A percentile compares a stretch with the other conserved stretches of the same genome.
Conservation (phyloP, 2,329 filamentous ascomycete species). For the Sphaceloma murrayae region DNA sequence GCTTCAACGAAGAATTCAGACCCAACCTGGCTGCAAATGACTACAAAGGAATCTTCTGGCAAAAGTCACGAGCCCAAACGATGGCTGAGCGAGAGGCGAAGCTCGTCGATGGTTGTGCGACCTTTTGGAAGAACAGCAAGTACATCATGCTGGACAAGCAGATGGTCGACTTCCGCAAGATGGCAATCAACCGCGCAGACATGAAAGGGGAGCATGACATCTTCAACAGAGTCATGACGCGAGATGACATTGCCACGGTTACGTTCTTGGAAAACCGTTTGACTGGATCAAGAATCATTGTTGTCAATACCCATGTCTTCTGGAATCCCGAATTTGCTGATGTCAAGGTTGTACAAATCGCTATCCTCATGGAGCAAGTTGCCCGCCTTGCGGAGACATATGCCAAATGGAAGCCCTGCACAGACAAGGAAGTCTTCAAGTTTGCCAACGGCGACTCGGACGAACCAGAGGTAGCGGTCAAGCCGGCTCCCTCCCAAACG, state of each 20-base stretch:
- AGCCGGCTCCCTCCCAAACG: constrained; percentile 71
- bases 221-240: constrained; percentile 96
- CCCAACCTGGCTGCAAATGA: constrained; percentile 76
- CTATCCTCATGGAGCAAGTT: constrained; percentile 87
- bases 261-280: constrained; percentile 85
- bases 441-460: constrained; percentile 39
- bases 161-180: constrained; percentile 80
- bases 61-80: constrained; percentile 79
- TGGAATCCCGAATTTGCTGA: constrained; percentile 89
- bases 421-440: constrained; percentile 57
- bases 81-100: constrained; percentile 85
- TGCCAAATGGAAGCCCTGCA: constrained; percentile 65
- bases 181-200: constrained; percentile 87
- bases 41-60: constrained; percentile 91
- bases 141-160: constrained; percentile 92
- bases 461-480: constrained; percentile 41
- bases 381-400: constrained; percentile 80
- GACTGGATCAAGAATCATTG: constrained; percentile 83
- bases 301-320: constrained; percentile 88
- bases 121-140: constrained; percentile 93
- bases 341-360: constrained; percentile 93
- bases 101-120: constrained; percentile 89
- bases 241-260: constrained; percentile 90
- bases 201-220: constrained; percentile 97
- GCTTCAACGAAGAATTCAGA: constrained; percentile 83